A percentile compares a stretch with the other conserved stretches of the same genome.
Evolutionary conservation across 2,329 filamentous ascomycete species (phyloP).

Genomic region (Aspergillus aculeatinus): DNA sequence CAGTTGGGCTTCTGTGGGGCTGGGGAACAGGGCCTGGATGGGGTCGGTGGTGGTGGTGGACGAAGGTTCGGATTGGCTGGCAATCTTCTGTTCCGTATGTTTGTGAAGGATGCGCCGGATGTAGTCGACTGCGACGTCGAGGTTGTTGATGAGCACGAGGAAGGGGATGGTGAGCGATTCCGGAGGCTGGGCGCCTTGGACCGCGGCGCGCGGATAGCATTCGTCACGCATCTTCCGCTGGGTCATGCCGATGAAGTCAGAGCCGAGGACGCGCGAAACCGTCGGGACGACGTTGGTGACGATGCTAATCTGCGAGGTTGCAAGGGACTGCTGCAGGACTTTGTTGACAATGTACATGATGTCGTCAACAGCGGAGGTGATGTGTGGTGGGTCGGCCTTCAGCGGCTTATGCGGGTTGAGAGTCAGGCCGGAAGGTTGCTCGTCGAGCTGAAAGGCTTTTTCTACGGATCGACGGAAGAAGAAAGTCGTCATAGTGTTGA

Average conservation of each 20-base stretch:
- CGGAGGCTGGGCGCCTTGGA: slow-evolving; percentile 78
- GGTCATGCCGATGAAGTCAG: slow-evolving; percentile 94
- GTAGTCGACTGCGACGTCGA: slow-evolving; percentile 91
- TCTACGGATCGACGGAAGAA: slow-evolving; percentile 96
- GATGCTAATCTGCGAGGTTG: slow-evolving; percentile 78
- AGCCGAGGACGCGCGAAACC: slow-evolving; percentile 74
- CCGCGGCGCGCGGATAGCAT: slow-evolving; percentile 76
- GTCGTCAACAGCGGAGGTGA: slow-evolving; percentile 93
- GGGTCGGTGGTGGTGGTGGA: slow-evolving; percentile 25
- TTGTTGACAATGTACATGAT: slow-evolving; percentile 99
- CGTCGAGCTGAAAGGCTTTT: slow-evolving; percentile 95
- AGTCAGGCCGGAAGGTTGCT: slow-evolving; percentile 75
- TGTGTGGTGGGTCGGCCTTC: slow-evolving; percentile 78
- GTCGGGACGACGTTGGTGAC: slow-evolving; percentile 76
- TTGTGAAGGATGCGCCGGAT: slow-evolving; percentile 78
- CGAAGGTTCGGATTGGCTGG: slow-evolving; percentile 16
- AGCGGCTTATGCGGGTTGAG: slow-evolving; percentile 71
- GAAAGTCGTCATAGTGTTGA: slow-evolving; percentile 91
- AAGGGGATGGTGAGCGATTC: slow-evolving; percentile 88
- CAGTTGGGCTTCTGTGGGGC: slow-evolving; percentile 69
- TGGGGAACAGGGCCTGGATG: slow-evolving; percentile 71
- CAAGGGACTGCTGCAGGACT: slow-evolving; percentile 79
- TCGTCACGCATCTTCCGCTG: slow-evolving; percentile 98
- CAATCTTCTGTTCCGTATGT: slow-evolving; percentile 51
- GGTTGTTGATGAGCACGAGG: slow-evolving; percentile 89